Conservation (phyloP, 2,329 filamentous ascomycete species). For the Hypoxylon sp. region DNA sequence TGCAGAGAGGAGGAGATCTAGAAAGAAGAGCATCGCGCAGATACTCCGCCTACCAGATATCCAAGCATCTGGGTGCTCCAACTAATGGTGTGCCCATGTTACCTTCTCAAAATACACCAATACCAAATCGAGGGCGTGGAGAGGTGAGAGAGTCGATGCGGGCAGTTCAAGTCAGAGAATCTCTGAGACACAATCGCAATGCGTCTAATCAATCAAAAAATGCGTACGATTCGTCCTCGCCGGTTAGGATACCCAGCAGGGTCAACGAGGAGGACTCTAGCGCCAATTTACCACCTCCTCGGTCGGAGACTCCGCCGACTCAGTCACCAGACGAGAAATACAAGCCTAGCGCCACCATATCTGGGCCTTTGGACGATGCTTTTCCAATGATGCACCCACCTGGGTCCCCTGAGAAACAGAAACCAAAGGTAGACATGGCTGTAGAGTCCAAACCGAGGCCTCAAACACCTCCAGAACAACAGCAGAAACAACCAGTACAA, state of each 20-base stretch:
- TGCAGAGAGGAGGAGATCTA: conserved; percentile 92
- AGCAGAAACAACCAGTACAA: conserved; percentile 68
- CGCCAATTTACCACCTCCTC: conserved; percentile 50
- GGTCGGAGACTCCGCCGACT: conserved; percentile 61
- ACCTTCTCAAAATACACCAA: conserved; percentile 83
- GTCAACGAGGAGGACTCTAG: conserved; percentile 73
- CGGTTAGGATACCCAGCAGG: conserved; percentile 70
- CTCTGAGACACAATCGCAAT: conserved; percentile 65
- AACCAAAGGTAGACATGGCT: conserved; percentile 38
- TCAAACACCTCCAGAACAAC: conserved; percentile 62
- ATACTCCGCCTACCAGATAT: conserved; percentile 97
- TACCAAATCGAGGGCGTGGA: conserved; percentile 84
- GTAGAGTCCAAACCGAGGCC: conserved; percentile 50
- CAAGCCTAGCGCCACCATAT: conserved; percentile 70
- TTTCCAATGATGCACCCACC: conserved; percentile 57
- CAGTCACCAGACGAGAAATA: conserved; percentile 79
- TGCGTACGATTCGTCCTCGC: conserved; percentile 69
- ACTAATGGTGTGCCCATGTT: conserved; percentile 89
- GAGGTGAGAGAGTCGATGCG: conserved; percentile 89
- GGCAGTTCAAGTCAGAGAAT: conserved; percentile 70
- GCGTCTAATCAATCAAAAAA: conserved; percentile 62
- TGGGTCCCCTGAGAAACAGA: conserved; percentile 52
- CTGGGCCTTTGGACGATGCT: conserved; percentile 68
- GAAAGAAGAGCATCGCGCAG: conserved; percentile 92
- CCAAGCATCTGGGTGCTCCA: conserved; percentile 88